Evolutionary conservation across 176 grass and related monocot species (phyloP), one percentile per base, ranked within the genome.

Genomic region (Coix lacrymajobi): DNA sequence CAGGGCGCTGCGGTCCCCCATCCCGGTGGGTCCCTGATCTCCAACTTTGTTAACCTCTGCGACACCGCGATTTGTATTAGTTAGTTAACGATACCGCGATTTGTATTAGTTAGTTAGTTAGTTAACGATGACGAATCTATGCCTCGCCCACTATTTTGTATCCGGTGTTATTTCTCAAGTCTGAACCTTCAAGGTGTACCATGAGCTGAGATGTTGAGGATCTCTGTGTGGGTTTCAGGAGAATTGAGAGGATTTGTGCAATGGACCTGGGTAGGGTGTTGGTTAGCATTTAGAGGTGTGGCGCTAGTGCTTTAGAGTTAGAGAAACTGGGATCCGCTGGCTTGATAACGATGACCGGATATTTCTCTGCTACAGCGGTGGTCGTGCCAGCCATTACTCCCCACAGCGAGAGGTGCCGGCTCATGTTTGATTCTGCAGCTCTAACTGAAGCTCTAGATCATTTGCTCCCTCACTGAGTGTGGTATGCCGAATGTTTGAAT

Each of bases 331-430:
- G 75, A 83, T 87, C 25, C 61, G 39, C 80, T 87, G 75, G 75
- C 89, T 68, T 90, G 89, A 90, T 90, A 84, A 83, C 88, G 88
- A 90, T 90, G 88, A 90, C 84, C 61, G 74, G 88, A 64, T 90
- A 90, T 90, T 90, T 90, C 66, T 90, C 49, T 90, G 88, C 88
- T 90, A 86, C 88, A 90, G 88, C 79, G 79, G 84, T 86, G 88
- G 74, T 83, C 39, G 73, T 74, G 84, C 79, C 38, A 43, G 88
- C 73, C 66, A 11, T 85, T 78, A 86, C 88, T 86, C 58, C 88
- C 57, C 68, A 79, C 46, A 14, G 61, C 80, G 51, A 87, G 89
- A 87, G 75, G 89, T 83, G 84, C 88, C 22, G 22, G 61, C 79
- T 87, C 84, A 84, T 79, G 62, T 87, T 90, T 90, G 51, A 79